Conservation (phyloP, 129 eudicot genomes). For the Lonicera japonica region DNA sequence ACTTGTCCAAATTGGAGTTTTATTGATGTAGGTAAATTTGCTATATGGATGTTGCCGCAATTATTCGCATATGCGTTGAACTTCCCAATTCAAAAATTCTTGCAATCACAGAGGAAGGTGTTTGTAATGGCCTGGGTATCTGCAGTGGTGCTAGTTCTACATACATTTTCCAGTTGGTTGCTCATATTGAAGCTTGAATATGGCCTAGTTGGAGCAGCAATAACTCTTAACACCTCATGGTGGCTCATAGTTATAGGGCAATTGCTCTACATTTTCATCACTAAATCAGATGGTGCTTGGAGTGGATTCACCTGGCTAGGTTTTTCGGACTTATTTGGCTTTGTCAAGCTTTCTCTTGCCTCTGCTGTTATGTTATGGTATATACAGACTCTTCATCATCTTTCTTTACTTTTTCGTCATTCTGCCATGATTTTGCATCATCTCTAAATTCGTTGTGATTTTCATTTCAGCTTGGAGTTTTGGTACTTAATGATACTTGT, state of each 20-base stretch:
- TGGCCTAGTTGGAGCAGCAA: conserved; percentile 54
- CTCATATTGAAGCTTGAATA: conserved; percentile 36
- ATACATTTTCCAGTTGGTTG: conserved; percentile 38
- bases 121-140: conserved; percentile 39
- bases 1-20: not conserved
- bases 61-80: conserved; percentile 40
- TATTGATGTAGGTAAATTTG: conserved; percentile 30
- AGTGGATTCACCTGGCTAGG: conserved; percentile 47
- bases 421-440: not conserved
- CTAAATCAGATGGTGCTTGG: conserved; percentile 48
- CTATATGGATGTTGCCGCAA: conserved; percentile 49
- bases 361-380: conserved; percentile 59
- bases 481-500: conserved; percentile 47
- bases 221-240: conserved; percentile 34
- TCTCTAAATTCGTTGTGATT: not conserved
- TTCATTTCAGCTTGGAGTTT: conserved; percentile 42
- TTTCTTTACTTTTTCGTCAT: not conserved
- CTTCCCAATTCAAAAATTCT: conserved; percentile 44
- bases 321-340: conserved; percentile 37
- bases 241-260: conserved; percentile 43
- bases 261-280: conserved; percentile 28
- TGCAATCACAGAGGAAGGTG: conserved; percentile 52
- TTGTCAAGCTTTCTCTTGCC: conserved; percentile 47
- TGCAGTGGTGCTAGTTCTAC: conserved; percentile 28
- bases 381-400: not conserved